phyloP scores from a whole-genome alignment of 1,284 basidiomycete species.

The Gastroboletus turbinatus region DNA sequence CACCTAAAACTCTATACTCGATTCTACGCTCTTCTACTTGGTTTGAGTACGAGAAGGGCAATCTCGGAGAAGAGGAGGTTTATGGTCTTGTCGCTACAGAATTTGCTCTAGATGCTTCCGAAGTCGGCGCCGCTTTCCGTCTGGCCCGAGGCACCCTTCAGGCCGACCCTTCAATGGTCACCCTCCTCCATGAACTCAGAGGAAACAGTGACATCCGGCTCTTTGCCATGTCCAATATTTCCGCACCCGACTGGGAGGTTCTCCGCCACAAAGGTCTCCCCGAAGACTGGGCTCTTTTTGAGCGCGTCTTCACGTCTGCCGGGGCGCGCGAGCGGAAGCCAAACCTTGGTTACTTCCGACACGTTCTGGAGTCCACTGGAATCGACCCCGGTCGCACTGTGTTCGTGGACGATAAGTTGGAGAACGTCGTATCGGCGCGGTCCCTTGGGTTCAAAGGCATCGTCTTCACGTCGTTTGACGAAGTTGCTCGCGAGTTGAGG shows the following conservation, averaged over 20 bases:
- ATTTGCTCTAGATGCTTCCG: constrained; percentile 17
- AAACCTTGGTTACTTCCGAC: constrained; percentile 23
- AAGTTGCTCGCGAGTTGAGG: constrained; percentile 16
- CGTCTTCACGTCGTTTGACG: constrained; percentile 20
- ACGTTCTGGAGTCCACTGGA: constrained; percentile 19
- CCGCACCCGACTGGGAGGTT: constrained; percentile 23
- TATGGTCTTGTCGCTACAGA: constrained; percentile 10
- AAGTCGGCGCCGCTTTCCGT: constrained; percentile 10
- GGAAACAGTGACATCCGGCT: constrained; percentile 3
- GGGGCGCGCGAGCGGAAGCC: constrained; percentile 23
- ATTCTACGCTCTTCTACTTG: constrained; percentile 19
- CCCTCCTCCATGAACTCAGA: constrained; percentile 19
- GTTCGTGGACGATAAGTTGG: constrained; percentile 24
- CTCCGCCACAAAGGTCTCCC: constrained; percentile 10
- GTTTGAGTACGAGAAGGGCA: constrained; percentile 29
- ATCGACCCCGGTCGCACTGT: constrained; percentile 21
- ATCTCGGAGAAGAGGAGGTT: constrained; percentile 16
- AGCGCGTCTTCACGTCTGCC: constrained; percentile 24
- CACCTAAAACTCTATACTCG: constrained; percentile 10
- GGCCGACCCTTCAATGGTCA: constrained; percentile 13
- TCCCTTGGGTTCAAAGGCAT: constrained; percentile 25
- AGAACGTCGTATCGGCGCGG: constrained; percentile 22
- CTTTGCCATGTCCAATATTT: constrained; percentile 29
- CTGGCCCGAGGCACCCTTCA: constrained; percentile 11
- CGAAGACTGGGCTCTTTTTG: constrained; percentile 27